These are phyloP conservation scores for Oryza meridionalis DNA, from an alignment of 176 grass and related monocot species.

Conservation along the genomic window DNA sequence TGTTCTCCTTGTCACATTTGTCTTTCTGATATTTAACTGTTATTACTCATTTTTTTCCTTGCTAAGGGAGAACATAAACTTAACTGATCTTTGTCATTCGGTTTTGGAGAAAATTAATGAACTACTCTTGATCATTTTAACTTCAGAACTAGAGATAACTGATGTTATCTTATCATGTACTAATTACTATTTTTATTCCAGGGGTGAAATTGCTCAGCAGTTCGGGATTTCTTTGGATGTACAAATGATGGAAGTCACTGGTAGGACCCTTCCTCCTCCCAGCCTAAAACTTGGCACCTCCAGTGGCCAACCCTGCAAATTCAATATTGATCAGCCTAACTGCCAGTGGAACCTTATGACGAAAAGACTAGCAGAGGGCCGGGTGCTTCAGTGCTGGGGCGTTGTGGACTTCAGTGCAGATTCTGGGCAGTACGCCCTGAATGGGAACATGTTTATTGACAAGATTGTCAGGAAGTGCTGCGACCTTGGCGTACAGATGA, in stretches of 20 bases:
- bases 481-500: constrained; percentile 48
- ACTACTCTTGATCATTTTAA: not conserved
- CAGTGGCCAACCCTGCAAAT: constrained; percentile 26
- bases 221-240: constrained; percentile 54
- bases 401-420: constrained; percentile 59
- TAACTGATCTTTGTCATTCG: not conserved
- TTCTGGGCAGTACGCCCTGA: not conserved
- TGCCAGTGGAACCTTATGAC: constrained; percentile 61
- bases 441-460: constrained; percentile 16
- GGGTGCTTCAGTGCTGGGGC: constrained; percentile 52
- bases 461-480: constrained; percentile 43
- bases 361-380: constrained; percentile 42
- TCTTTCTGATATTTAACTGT: not conserved
- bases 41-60: constrained; percentile 33
- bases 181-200: constrained; percentile 49
- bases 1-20: constrained; percentile 11
- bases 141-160: not conserved
- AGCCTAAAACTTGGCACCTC: constrained; percentile 39
- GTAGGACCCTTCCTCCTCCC: constrained; percentile 54
- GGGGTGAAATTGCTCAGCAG: constrained; percentile 51
- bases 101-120: not conserved
- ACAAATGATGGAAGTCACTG: constrained; percentile 57
- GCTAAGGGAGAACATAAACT: not conserved
- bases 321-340: constrained; percentile 17
- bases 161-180: not conserved